Evolutionary conservation across 345 rosid species (phyloP), one percentile per base, ranked within the genome.

Genomic region (Salix purpurea): DNA sequence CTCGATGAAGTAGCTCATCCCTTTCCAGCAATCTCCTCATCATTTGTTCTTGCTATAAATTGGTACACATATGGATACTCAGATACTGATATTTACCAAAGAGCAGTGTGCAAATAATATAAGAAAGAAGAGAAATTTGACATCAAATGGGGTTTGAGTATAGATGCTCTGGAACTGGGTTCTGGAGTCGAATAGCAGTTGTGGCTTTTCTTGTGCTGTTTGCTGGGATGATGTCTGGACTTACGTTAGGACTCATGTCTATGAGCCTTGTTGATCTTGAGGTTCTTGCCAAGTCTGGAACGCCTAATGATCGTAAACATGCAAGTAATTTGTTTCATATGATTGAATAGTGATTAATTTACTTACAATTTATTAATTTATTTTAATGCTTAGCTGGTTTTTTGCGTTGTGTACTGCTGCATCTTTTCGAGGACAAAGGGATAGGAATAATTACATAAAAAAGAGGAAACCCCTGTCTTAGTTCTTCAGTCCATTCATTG

Each of bases 171-270:
- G 79, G 73, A 42, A 16, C 52, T 16, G 79, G 79, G 30, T 76
- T 76, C 68, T 69, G 40, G 14, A 21, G 58, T 19, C 79, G 44
- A 5, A n/a, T 76, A 40, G 79, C 60, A 56, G 13, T 60, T 42
- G 60, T 60, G 40, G 23, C n/a, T 66, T 70, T 77, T 7, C 76
- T 81, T 4, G 84, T 76, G 1, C 28, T 81, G 24, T 77, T 81
- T 69, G 84, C 84, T 2, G 84, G 84, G 15, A 40, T 81, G 15
- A 67, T 81, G 80, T 81, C 84, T 28, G 84, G 84, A 32, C 84
- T 81, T 34, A 81, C 84, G 42, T 69, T 81, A 64, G 84, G 84
- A 37, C 80, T 81, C 77, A 81, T 81, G 84, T 81, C 80, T 15
- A 46, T 81, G 65, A 70, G 84, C 69, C 80, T 81, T 37, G 80